Evolutionary conservation across 805 yeast genomes (phyloP).

Genomic region (Metschnikowia amazonensis): DNA sequence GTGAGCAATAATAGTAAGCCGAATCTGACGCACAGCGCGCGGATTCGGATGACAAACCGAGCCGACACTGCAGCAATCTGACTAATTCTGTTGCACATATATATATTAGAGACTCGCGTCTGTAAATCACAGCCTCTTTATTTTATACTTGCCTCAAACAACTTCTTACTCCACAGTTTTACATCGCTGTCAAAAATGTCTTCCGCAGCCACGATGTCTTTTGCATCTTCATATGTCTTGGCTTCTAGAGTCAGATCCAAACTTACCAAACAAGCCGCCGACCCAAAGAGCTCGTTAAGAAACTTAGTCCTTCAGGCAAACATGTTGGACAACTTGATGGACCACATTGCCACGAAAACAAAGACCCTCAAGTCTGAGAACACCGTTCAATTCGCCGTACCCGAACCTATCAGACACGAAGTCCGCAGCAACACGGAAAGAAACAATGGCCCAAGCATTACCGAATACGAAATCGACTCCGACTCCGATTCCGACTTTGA

Average conservation of each 20-base stretch:
- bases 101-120: constrained; percentile 2
- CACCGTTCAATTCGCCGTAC: constrained; percentile 12
- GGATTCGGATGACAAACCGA: constrained; percentile 4
- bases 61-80: constrained; percentile 5
- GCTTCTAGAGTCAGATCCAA: constrained; percentile 64
- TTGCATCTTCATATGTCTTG: constrained; percentile 54
- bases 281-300: constrained; percentile 54
- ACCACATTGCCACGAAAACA: constrained; percentile 35
- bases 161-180: too few relatives aligned
- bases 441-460: constrained; percentile 27
- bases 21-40: constrained; percentile 2
- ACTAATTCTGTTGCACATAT: constrained; percentile 6
- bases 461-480: constrained; percentile 38
- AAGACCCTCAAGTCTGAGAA: constrained; percentile 18
- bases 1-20: constrained; percentile 6
- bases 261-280: constrained; percentile 58
- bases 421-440: constrained; percentile 9
- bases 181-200: constrained; percentile 2
- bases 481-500: constrained; percentile 27
- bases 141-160: background rate
- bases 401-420: constrained; percentile 15
- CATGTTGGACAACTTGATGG: constrained; percentile 63
- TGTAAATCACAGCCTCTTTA: background rate
- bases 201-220: constrained; percentile 19
- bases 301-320: constrained; percentile 67